Evolutionary conservation across 1,284 basidiomycete genomes (phyloP).

Genomic region (Ustilago sp.): DNA sequence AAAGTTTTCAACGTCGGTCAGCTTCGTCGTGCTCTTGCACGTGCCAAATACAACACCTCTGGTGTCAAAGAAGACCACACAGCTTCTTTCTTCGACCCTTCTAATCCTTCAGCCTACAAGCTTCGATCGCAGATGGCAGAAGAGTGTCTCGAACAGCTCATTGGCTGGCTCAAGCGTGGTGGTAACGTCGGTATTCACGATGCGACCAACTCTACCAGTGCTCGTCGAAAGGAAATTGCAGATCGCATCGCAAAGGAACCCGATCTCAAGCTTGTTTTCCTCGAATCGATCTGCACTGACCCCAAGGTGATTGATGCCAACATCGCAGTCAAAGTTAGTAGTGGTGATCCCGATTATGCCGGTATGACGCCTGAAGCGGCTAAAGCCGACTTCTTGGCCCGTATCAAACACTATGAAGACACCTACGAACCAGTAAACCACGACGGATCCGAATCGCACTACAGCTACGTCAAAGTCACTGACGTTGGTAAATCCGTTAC

Average conservation of each 20-base stretch:
- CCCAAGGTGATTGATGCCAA: constrained; percentile 93
- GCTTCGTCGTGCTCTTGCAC: constrained; percentile 86
- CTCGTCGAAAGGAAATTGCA: constrained; percentile 82
- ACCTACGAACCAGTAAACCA: constrained; percentile 89
- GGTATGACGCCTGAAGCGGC: constrained; percentile 87
- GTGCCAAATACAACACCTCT: constrained; percentile 76
- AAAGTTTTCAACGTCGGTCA: constrained; percentile 99
- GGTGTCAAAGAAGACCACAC: constrained; percentile 90
- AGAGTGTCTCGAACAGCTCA: constrained; percentile 94
- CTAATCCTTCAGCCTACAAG: constrained; percentile 82
- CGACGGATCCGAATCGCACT: constrained; percentile 77
- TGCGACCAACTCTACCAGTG: constrained; percentile 89
- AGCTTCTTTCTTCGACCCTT: constrained; percentile 89
- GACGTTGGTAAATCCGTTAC: constrained; percentile 69
- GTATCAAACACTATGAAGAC: constrained; percentile 92
- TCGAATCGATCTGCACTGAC: constrained; percentile 94
- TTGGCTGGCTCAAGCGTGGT: constrained; percentile 88
- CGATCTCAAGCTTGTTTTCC: constrained; percentile 89
- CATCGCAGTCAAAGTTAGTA: constrained; percentile 92
- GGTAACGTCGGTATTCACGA: constrained; percentile 99
- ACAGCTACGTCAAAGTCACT: constrained; percentile 67
- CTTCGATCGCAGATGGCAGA: constrained; percentile 85
- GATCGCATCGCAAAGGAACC: constrained; percentile 86
- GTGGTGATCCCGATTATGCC: constrained; percentile 97
- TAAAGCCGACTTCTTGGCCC: constrained; percentile 85